A percentile compares a stretch with the other conserved stretches of the same genome.
These are phyloP conservation scores for Flaveria ramosissima DNA, from an alignment of 129 eudicot species.

Conservation along the genomic window DNA sequence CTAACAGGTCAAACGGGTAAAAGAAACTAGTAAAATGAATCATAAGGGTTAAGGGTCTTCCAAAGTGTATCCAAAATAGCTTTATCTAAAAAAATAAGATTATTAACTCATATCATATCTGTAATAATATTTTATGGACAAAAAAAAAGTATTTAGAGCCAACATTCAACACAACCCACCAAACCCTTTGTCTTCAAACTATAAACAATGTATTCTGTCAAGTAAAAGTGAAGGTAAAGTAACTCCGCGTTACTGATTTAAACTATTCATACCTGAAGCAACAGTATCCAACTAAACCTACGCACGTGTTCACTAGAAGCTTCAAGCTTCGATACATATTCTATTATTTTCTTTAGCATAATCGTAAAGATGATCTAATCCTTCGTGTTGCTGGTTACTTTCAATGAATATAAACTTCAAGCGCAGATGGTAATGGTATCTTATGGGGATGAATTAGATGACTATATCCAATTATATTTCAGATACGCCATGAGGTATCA, in stretches of 20 bases:
- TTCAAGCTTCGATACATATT: not conserved
- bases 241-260: not conserved
- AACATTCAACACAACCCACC: not conserved
- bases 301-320: not conserved
- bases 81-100: not conserved
- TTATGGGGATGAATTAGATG: not conserved
- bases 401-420: not conserved
- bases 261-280: constrained; percentile 22
- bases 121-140: not conserved
- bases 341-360: not conserved
- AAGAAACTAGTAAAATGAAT: not conserved
- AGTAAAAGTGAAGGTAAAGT: constrained; percentile 4
- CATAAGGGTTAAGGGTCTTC: not conserved
- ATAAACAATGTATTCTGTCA: not conserved
- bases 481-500: not conserved
- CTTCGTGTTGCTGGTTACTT: not conserved
- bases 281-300: constrained; percentile 9
- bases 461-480: too few relatives aligned
- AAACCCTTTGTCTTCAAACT: not conserved
- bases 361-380: not conserved
- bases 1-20: not conserved
- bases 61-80: not conserved
- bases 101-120: not conserved
- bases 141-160: not conserved
- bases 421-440: not conserved